These are phyloP conservation scores for Carex myosuroides DNA, from an alignment of 176 grass and related monocot species.

Conservation along the genomic window DNA sequence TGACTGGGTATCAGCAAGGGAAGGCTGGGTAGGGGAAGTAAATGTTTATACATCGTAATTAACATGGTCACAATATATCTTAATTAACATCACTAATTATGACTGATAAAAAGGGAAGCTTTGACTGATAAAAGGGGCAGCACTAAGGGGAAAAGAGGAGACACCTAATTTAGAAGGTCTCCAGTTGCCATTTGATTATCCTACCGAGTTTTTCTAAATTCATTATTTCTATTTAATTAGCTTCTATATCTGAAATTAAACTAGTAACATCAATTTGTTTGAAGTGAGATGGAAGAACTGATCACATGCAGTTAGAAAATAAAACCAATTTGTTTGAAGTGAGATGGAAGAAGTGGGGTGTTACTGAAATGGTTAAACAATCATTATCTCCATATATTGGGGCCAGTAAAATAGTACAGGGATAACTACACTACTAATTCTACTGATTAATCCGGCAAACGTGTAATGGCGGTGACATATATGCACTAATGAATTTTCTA, in stretches of 20 bases:
- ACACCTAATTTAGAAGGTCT: background rate
- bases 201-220: conserved; percentile 1
- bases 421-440: background rate
- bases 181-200: conserved; percentile 12
- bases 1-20: no score
- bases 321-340: background rate
- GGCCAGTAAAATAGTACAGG: background rate
- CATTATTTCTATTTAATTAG: background rate
- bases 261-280: background rate
- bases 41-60: no score
- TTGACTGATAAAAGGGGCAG: no score
- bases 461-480: background rate
- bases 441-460: background rate
- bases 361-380: background rate
- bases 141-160: background rate
- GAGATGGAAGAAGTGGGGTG: background rate
- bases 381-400: background rate
- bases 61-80: no score
- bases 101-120: no score
- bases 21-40: no score
- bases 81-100: no score
- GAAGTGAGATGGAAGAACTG: background rate
- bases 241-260: background rate
- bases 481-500: background rate
- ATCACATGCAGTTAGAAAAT: background rate